phyloP scores from a whole-genome alignment of 805 yeast genomes.

The Candida cerambycidarum region DNA sequence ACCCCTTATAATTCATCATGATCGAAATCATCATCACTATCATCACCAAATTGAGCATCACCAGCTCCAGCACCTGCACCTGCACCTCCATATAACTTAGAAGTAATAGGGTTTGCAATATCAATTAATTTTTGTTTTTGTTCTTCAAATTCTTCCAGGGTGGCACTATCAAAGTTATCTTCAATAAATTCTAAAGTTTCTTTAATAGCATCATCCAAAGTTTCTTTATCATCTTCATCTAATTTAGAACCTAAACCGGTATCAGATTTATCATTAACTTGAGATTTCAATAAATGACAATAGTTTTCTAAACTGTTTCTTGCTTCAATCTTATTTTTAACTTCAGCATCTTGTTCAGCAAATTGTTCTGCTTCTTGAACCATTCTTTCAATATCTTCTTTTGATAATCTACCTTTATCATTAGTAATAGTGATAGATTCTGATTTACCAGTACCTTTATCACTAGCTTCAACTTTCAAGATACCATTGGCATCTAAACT shows the following conservation, averaged over 20 bases:
- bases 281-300: conserved; percentile 48
- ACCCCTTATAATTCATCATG: conserved; percentile 43
- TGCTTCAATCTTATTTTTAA: conserved; percentile 43
- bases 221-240: conserved; percentile 88
- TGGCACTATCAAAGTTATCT: conserved; percentile 76
- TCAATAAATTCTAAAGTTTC: conserved; percentile 89
- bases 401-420: conserved; percentile 97
- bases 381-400: conserved; percentile 97
- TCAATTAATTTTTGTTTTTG: conserved; percentile 77
- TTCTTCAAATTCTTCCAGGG: conserved; percentile 91
- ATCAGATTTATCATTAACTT: conserved; percentile 35
- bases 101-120: conserved; percentile 87
- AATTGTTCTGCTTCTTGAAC: conserved; percentile 96
- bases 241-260: conserved; percentile 69
- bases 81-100: conserved; percentile 64
- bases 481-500: conserved; percentile 99
- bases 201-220: conserved; percentile 79
- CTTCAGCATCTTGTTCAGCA: conserved; percentile 47
- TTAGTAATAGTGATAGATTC: conserved; percentile 98
- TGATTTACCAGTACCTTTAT: conserved; percentile 97
- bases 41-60: conserved; percentile 44
- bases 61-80: conserved; percentile 44
- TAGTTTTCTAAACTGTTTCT: conserved; percentile 47
- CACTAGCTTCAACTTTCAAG: conserved; percentile 97
- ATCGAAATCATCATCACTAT: conserved; percentile 45